These are phyloP conservation scores for Saprolegnia diclina DNA, from an alignment of 352 stramenopile genomes.

Conservation along the genomic window DNA sequence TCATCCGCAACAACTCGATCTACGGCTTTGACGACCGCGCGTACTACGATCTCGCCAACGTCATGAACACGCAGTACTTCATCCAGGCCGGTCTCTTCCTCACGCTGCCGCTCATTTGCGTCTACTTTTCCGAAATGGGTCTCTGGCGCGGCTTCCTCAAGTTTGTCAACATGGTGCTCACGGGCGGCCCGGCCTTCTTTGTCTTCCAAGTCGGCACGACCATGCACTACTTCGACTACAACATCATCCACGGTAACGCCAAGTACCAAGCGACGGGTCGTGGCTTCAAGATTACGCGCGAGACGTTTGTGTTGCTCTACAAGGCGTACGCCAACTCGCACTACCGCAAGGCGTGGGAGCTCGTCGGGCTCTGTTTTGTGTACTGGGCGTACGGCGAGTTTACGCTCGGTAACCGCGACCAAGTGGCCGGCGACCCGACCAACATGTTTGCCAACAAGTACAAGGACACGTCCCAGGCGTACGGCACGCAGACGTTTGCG, in stretches of 20 bases:
- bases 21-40: conserved; percentile 57
- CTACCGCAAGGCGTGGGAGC: conserved; percentile 74
- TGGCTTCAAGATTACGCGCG: conserved; percentile 79
- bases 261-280: conserved; percentile 77
- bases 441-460: conserved; percentile 50
- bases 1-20: conserved; percentile 56
- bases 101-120: conserved; percentile 63
- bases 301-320: conserved; percentile 78
- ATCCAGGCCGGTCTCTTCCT: conserved; percentile 77
- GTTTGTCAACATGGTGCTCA: conserved; percentile 75
- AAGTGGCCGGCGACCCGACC: conserved; percentile 50
- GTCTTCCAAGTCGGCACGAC: conserved; percentile 78
- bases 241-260: conserved; percentile 67
- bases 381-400: conserved; percentile 73
- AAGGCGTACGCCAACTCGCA: conserved; percentile 69
- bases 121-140: conserved; percentile 80
- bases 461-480: conserved; percentile 65
- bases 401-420: conserved; percentile 24
- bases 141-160: conserved; percentile 58
- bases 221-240: conserved; percentile 85
- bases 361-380: conserved; percentile 64
- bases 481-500: conserved; percentile 73
- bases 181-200: conserved; percentile 63
- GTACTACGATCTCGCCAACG: conserved; percentile 49
- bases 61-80: conserved; percentile 83